Conservation (phyloP, 2,329 filamentous ascomycete species). For the Stagonosporopsis rhizophila region DNA sequence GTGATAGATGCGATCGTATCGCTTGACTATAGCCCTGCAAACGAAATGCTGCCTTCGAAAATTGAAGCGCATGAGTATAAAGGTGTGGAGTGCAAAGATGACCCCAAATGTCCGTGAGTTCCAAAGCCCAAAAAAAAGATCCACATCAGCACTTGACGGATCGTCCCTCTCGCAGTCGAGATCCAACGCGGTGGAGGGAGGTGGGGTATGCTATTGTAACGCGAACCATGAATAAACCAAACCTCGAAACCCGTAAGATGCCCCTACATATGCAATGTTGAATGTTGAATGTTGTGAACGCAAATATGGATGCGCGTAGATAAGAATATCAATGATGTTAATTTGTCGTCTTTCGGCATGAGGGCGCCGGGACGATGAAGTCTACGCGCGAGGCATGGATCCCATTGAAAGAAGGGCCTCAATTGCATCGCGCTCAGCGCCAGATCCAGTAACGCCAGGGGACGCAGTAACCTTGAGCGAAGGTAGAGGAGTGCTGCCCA, state of each 20-base stretch:
- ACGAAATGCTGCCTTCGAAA: conserved; percentile 7
- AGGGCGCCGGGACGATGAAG: conserved; percentile 21
- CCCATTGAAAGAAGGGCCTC: conserved; percentile 82
- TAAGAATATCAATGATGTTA: not conserved
- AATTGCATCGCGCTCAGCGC: conserved; percentile 78
- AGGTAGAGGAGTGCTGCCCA: conserved; percentile 28
- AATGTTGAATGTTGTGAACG: conserved; percentile 7
- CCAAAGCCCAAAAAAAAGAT: conserved; percentile 27
- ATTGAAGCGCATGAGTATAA: conserved; percentile 16
- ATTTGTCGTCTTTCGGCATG: not conserved
- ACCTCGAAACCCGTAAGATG: conserved; percentile 2
- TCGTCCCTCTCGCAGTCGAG: conserved; percentile 37
- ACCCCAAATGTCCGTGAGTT: conserved; percentile 21
- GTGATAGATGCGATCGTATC: not conserved
- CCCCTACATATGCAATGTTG: conserved; percentile 17
- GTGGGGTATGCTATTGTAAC: conserved; percentile 31
- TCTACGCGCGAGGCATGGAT: conserved; percentile 58
- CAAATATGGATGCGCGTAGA: not conserved
- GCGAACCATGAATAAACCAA: conserved; percentile 22
- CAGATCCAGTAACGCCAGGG: conserved; percentile 35
- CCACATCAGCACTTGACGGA: conserved; percentile 52
- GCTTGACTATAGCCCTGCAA: not conserved
- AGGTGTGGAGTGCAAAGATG: conserved; percentile 30
- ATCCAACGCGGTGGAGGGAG: conserved; percentile 26
- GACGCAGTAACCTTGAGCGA: conserved; percentile 31